phyloP scores from a whole-genome alignment of 148 eudicot species.

The Fallopia convolvulus region DNA sequence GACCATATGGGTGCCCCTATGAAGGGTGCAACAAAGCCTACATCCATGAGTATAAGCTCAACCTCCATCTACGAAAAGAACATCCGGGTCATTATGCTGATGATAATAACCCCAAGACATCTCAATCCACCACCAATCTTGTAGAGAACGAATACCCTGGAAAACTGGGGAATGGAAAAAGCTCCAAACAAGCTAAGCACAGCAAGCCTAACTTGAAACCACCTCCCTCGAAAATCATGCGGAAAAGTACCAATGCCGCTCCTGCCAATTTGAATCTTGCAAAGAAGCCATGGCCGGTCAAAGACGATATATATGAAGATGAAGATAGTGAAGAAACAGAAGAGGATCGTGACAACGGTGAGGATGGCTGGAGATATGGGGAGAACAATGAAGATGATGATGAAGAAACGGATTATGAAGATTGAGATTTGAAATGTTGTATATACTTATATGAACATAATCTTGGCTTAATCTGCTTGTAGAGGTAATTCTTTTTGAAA shows the following conservation, averaged over 20 bases:
- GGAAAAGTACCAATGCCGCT: slow-evolving; percentile 35
- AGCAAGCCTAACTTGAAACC: slow-evolving; percentile 60
- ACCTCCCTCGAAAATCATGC: slow-evolving; percentile 63
- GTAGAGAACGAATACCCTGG: slow-evolving; percentile 43
- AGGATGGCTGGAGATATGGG: slow-evolving; percentile 62
- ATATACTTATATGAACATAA: neutral
- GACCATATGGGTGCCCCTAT: slow-evolving; percentile 80
- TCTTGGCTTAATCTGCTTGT: neutral
- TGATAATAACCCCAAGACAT: slow-evolving; percentile 44
- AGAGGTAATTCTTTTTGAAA: neutral
- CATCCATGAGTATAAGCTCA: slow-evolving; percentile 93
- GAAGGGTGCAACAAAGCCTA: slow-evolving; percentile 91
- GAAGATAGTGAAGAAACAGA: slow-evolving; percentile 99
- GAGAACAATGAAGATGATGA: slow-evolving; percentile 78
- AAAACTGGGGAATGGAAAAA: slow-evolving; percentile 43
- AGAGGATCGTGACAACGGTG: slow-evolving; percentile 71
- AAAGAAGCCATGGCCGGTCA: slow-evolving; percentile 62
- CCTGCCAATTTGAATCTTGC: slow-evolving; percentile 37
- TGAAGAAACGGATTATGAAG: slow-evolving; percentile 90
- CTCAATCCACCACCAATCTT: slow-evolving; percentile 19
- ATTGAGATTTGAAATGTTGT: slow-evolving; percentile 20
- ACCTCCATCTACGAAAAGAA: slow-evolving; percentile 72
- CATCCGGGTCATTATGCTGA: slow-evolving; percentile 81
- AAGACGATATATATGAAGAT: slow-evolving; percentile 52
- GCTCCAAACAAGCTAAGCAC: slow-evolving; percentile 45